A percentile compares a stretch with the other conserved stretches of the same genome.
Evolutionary conservation across 306 rosid species (phyloP).

Genomic region (Sphenostylis stenocarpa): DNA sequence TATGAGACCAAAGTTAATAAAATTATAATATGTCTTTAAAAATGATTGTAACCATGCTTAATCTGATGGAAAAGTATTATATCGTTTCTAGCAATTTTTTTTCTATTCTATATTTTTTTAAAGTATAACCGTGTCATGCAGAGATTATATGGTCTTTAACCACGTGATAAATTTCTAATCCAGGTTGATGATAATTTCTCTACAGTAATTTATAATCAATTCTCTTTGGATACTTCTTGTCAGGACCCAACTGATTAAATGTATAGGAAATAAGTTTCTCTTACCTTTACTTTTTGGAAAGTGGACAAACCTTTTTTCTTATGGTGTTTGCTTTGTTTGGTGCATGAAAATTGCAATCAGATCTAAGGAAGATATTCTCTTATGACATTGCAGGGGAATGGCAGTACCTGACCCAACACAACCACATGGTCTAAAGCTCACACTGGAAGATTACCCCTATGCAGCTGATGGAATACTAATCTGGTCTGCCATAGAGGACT

Average conservation of each 20-base stretch:
- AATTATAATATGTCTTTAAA: too few species aligned
- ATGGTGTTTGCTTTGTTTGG: background rate
- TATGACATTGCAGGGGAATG: conserved; percentile 58
- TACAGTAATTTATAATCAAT: background rate
- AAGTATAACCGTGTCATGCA: too few species aligned
- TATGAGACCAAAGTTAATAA: too few species aligned
- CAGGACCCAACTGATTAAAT: background rate
- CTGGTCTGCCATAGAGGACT: conserved; percentile 87
- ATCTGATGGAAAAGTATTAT: too few species aligned
- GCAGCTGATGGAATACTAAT: conserved; percentile 80
- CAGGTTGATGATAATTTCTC: too few species aligned
- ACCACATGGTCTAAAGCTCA: conserved; percentile 81
- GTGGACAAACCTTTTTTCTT: background rate
- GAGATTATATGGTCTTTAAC: too few species aligned
- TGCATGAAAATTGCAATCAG: conserved; percentile 1
- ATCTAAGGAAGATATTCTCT: conserved; percentile 32
- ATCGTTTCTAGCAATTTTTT: too few species aligned
- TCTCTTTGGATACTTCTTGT: background rate
- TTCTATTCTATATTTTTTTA: too few species aligned
- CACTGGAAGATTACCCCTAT: conserved; percentile 83
- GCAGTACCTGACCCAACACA: conserved; percentile 83
- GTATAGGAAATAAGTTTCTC: too few species aligned
- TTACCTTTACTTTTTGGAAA: background rate
- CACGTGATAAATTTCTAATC: too few species aligned
- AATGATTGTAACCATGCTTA: too few species aligned